Evolutionary conservation across 345 rosid genomes (phyloP), one percentile per base, ranked within the genome.

Genomic region (Salix caprea): DNA sequence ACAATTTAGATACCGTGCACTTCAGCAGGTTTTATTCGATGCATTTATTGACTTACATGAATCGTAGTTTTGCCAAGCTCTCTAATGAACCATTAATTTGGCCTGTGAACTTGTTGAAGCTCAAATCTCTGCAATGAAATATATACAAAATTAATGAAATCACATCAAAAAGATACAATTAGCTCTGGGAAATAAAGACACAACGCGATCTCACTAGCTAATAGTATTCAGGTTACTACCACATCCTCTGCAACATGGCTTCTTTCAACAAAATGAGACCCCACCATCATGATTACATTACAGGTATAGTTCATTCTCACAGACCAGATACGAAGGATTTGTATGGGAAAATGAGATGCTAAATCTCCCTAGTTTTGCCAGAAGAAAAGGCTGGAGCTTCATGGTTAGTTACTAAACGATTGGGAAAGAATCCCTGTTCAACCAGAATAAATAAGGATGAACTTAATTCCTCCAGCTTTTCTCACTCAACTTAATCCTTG

Each of bases 21-120:
- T 72, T 40, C 37, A n/a, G 30, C 69, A 16, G 52, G n/a, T 39
- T 52, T 34, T 64, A 15, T 18, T 40, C 19, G 52, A 46, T n/a
- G 6, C 62, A 16, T 39, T 19, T 24, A 77, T 24, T 7, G 52
- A 77, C 90, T 88, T 87, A 93, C 99, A 90, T 73, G 82, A 2
- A 86, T 2, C 86, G 0, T 50, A 83, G 14, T 0, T 1, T 32
- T 0, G 2, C 1, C 71, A 80, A 74, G 52, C 19, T 71, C 77
- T 46, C 18, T 54, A 91, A 74, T 34, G 76, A 15, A 14, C 36
- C 48, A 19, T 96, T 92, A 79, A 92, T 81, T 65, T 15, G 13
- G 71, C 92, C 95, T 0, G 83, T 87, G 84, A 96, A 77, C 80
- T 62, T 84, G 82, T 96, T 96, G 88, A 82, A 86, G 89, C 98